Percentiles rank a stretch among this genome's conserved stretches.
phyloP scores from a whole-genome alignment of 306 rosid species.

The Mimosa bimucronata region DNA sequence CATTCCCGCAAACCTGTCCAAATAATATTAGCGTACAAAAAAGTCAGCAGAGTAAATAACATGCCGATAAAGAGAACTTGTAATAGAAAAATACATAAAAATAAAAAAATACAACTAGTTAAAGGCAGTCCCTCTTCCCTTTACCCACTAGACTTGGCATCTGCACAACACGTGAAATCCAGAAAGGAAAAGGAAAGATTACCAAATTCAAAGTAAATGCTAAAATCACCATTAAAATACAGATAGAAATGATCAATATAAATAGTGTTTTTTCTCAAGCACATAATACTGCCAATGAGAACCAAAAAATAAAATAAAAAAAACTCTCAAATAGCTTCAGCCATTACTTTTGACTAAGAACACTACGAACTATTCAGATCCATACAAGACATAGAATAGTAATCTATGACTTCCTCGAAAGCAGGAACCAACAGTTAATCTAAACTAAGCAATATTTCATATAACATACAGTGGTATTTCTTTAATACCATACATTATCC shows the following conservation, averaged over 20 bases:
- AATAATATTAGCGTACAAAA: constrained; percentile 21
- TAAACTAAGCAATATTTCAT: not conserved
- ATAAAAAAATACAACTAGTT: not conserved
- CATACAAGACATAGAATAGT: not conserved
- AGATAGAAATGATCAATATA: not conserved
- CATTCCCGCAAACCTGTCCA: constrained; percentile 88
- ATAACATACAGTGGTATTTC: not conserved
- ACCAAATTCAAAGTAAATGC: not conserved
- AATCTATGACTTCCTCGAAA: not conserved
- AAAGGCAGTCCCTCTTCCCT: not conserved
- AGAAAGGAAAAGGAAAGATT: not conserved
- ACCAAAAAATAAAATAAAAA: too few species aligned
- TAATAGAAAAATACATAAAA: not conserved
- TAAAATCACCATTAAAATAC: not conserved
- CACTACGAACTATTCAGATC: not conserved
- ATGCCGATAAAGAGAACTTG: constrained; percentile 11
- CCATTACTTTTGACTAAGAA: not conserved
- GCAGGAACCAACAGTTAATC: not conserved
- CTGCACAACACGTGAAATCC: not conserved
- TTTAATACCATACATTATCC: not conserved
- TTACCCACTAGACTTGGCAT: not conserved
- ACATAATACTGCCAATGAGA: not conserved
- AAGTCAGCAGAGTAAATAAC: constrained; percentile 1
- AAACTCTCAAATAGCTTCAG: not conserved
- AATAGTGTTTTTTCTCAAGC: not conserved